Evolutionary conservation across 2,329 filamentous ascomycete species (phyloP), one percentile per base, ranked within the genome.

Genomic region (Uncinocarpus reesii): DNA sequence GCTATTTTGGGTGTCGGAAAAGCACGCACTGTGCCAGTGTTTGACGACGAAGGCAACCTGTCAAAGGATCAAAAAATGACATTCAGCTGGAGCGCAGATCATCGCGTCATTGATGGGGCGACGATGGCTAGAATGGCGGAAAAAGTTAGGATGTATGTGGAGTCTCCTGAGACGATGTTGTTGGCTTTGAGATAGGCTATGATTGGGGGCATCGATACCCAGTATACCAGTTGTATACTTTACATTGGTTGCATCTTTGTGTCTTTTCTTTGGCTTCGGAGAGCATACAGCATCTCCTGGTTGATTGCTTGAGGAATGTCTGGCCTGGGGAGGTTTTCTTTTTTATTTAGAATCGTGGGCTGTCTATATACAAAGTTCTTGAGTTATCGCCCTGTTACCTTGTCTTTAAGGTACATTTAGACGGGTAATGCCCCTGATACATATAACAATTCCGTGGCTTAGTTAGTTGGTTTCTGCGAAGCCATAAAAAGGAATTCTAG

Each of bases 21-120:
- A 56, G 80, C 88, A 64, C 83, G 82, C 58, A 77, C 79, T 1
- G 77, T 95, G 26, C 92, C 92, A 8, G 83, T 86, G 2, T 96
- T 96, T 65, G 69, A 72, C 49, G 67, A 70, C 1, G 61, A 66
- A 1, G 64, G 55, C 65, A 77, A 65, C 62, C 71, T 96, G 10
- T 75, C 89, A 10, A 80, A 79, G 67, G 85, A 80, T 64, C 83
- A 93, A 60, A 77, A 93, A 52, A 83, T 83, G 63, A 88, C 93
- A 62, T 87, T 96, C 58, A 96, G 89, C 68, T 96, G 90, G 90
- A 90, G 86, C 64, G 90, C 90, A 4, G 89, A 96, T 66, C 92
- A 98, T 67, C 75, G 92, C 16, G 85, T 96, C 47, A 81, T 96
- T 40, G 92, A 98, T 67, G 92, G 92, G 1, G 90, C 90, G 40